These are phyloP conservation scores for Lyophyllum atratum DNA, from an alignment of 768 basidiomycete genomes.

Conservation along the genomic window DNA sequence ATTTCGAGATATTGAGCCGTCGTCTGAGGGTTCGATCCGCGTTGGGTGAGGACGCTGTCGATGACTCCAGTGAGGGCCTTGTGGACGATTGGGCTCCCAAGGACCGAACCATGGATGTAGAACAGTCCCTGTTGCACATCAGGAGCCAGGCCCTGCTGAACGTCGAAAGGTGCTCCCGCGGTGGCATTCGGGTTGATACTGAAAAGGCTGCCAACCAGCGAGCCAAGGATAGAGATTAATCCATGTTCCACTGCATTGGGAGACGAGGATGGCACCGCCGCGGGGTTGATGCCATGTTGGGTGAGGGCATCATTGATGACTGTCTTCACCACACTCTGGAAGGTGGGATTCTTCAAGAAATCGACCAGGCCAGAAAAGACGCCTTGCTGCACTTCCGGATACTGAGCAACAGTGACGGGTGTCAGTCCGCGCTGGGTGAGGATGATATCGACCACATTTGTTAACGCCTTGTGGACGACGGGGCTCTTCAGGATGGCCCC, in stretches of 20 bases:
- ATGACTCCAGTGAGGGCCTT: neutral
- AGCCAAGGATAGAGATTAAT: too few species aligned
- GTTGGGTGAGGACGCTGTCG: neutral
- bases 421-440: neutral
- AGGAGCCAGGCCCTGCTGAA: too few species aligned
- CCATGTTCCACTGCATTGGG: too few species aligned
- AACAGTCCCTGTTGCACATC: too few species aligned
- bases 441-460: neutral
- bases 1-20: neutral
- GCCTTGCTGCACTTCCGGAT: neutral
- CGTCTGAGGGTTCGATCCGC: neutral
- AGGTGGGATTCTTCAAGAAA: neutral
- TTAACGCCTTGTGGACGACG: neutral
- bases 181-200: too few species aligned
- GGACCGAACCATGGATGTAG: too few species aligned
- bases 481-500: neutral
- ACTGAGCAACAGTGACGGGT: neutral
- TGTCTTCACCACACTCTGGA: neutral
- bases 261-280: too few species aligned
- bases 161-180: too few species aligned
- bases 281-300: too few species aligned
- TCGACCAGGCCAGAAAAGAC: neutral
- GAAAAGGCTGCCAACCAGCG: too few species aligned
- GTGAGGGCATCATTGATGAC: too few species aligned
- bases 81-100: conserved; percentile 4